Evolutionary conservation across 1,284 basidiomycete species (phyloP).

Genomic region (Melampsora abietis-canadensis): DNA sequence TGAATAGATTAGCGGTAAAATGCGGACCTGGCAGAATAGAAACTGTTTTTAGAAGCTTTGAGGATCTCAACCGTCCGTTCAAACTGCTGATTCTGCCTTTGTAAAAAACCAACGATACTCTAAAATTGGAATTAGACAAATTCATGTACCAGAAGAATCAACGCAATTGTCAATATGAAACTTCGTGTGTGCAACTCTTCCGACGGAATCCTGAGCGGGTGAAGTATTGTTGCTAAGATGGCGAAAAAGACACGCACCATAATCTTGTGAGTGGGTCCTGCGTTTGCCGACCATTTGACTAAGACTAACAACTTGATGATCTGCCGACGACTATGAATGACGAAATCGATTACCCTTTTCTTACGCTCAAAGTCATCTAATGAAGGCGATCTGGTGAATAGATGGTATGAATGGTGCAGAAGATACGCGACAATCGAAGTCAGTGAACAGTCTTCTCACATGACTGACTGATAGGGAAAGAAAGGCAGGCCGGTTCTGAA

Average conservation of each 20-base stretch:
- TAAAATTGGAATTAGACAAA: conserved; percentile 20
- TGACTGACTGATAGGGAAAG: no score
- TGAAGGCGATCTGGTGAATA: conserved; percentile 13
- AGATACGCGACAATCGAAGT: no score
- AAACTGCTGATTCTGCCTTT: conserved; percentile 77
- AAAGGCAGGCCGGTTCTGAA: no score
- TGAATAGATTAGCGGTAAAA: not conserved
- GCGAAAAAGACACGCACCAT: conserved; percentile 58
- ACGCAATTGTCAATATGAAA: no score
- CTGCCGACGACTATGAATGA: conserved; percentile 80
- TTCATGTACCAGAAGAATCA: not conserved
- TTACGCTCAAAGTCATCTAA: conserved; percentile 61
- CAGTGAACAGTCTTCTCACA: no score
- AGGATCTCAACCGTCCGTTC: conserved; percentile 66
- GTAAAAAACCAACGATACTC: conserved; percentile 64
- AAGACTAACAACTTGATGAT: conserved; percentile 82
- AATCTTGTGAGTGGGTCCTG: conserved; percentile 73
- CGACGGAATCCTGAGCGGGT: not conserved
- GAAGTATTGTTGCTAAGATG: not conserved
- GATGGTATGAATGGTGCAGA: not conserved
- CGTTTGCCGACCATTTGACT: conserved; percentile 75
- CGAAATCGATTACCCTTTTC: conserved; percentile 76
- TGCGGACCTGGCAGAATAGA: conserved; percentile 53
- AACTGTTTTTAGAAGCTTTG: conserved; percentile 62
- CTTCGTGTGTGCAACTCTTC: no score